These are phyloP conservation scores for Candida ponderosae DNA, from an alignment of 805 yeast genomes.

Conservation along the genomic window DNA sequence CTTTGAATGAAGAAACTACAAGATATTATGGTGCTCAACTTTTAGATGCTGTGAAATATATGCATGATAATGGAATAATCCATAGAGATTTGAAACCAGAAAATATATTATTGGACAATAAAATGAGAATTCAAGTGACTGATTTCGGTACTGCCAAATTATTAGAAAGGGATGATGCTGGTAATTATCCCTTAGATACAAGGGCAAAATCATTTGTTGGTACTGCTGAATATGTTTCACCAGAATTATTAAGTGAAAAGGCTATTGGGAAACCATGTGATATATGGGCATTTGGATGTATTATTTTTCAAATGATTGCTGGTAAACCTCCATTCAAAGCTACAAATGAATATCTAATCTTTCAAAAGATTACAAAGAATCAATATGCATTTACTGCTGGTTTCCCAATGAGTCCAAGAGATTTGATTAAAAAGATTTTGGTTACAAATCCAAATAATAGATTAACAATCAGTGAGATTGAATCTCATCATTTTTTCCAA, in stretches of 20 bases:
- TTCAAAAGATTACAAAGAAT: conserved; percentile 72
- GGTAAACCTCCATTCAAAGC: conserved; percentile 88
- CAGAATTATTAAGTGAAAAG: conserved; percentile 68
- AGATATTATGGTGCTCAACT: conserved; percentile 67
- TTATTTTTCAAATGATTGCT: conserved; percentile 89
- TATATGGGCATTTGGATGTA: conserved; percentile 99
- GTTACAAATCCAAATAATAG: conserved; percentile 59
- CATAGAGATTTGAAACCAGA: conserved; percentile 85
- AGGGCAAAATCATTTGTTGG: conserved; percentile 80
- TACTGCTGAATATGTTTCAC: conserved; percentile 79
- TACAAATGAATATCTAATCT: conserved; percentile 71
- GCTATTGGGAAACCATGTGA: conserved; percentile 89
- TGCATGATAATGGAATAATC: conserved; percentile 70
- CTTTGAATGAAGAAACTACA: conserved; percentile 62
- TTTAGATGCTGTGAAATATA: conserved; percentile 60
- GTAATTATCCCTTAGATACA: conserved; percentile 54
- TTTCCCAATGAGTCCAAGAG: conserved; percentile 66
- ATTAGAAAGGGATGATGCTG: conserved; percentile 43
- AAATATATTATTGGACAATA: conserved; percentile 58
- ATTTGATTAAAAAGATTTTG: conserved; percentile 61
- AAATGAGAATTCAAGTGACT: conserved; percentile 59
- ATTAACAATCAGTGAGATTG: conserved; percentile 46
- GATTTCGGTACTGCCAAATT: conserved; percentile 83
- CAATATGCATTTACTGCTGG: conserved; percentile 84
- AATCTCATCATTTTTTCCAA: conserved; percentile 56